These are phyloP conservation scores for Davidsoniella eucalypti DNA, from an alignment of 2,329 filamentous ascomycete species.

Conservation along the genomic window DNA sequence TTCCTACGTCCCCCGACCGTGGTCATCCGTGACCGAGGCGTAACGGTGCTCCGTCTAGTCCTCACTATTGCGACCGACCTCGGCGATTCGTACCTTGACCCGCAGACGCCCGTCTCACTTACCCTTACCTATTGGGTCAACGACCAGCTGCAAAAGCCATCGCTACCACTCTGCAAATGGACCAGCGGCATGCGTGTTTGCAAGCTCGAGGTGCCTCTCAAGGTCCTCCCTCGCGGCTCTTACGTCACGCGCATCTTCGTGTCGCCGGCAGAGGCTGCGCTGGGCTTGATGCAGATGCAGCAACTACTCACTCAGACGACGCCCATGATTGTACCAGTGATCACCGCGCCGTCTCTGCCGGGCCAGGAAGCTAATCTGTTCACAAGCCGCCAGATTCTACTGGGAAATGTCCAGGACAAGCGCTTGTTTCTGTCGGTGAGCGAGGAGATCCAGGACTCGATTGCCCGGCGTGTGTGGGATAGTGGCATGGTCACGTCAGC, in stretches of 20 bases:
- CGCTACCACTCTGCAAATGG: constrained; percentile 18
- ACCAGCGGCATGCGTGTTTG: constrained; percentile 25
- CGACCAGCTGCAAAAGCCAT: constrained; percentile 18
- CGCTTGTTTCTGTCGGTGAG: constrained; percentile 21
- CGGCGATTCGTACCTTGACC: constrained; percentile 36
- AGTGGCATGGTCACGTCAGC: constrained; percentile 32
- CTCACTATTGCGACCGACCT: constrained; percentile 42
- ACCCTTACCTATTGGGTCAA: constrained; percentile 18
- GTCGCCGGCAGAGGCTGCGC: constrained; percentile 9
- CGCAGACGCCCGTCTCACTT: constrained; percentile 28
- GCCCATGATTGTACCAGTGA: constrained; percentile 11
- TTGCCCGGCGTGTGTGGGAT: constrained; percentile 44
- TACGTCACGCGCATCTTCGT: constrained; percentile 11
- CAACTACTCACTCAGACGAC: constrained; percentile 7
- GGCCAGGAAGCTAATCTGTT: constrained; percentile 7
- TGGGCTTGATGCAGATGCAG: constrained; percentile 8
- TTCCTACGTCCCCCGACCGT: constrained; percentile 30
- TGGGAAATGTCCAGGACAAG: constrained; percentile 12
- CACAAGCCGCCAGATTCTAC: constrained; percentile 10
- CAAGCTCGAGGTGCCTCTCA: constrained; percentile 18
- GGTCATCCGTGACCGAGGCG: constrained; percentile 11
- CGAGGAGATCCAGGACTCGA: constrained; percentile 43
- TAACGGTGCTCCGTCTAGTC: constrained; percentile 25
- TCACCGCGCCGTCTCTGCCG: constrained; percentile 5
- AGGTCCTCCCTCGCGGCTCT: constrained; percentile 12